phyloP scores from a whole-genome alignment of 331 rosid species.

The Acacia pycnantha region DNA sequence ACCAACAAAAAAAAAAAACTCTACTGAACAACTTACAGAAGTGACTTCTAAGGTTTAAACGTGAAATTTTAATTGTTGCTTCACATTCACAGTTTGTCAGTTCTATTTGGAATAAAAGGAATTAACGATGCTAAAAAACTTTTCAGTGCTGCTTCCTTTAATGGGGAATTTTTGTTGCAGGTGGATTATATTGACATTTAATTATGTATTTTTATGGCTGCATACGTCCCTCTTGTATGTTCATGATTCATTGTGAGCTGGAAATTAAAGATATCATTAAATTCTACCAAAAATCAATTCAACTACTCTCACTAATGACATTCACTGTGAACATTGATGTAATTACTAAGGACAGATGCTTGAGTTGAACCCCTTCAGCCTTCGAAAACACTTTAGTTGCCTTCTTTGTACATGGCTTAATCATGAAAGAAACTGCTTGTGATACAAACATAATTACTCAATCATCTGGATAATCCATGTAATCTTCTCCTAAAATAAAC shows the following conservation, averaged over 20 bases:
- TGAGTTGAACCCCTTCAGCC: neutral
- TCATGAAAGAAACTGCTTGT: neutral
- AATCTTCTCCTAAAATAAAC: neutral
- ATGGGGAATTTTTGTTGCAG: neutral
- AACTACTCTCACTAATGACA: neutral
- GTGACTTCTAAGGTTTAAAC: neutral
- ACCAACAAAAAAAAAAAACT: neutral
- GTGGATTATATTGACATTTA: neutral
- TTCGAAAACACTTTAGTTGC: neutral
- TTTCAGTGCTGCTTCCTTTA: neutral
- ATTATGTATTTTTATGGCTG: neutral
- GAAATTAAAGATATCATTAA: neutral
- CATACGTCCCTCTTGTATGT: neutral
- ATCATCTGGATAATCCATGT: neutral
- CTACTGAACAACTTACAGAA: neutral
- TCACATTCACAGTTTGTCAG: neutral
- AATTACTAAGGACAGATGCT: neutral
- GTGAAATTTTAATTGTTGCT: neutral
- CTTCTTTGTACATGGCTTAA: neutral
- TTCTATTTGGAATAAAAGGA: neutral
- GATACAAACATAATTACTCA: neutral
- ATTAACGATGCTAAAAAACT: neutral
- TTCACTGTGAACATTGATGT: neutral
- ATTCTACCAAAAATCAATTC: neutral
- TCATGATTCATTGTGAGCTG: neutral